Evolutionary conservation across 805 yeast genomes (phyloP).

Genomic region (Candida montana): DNA sequence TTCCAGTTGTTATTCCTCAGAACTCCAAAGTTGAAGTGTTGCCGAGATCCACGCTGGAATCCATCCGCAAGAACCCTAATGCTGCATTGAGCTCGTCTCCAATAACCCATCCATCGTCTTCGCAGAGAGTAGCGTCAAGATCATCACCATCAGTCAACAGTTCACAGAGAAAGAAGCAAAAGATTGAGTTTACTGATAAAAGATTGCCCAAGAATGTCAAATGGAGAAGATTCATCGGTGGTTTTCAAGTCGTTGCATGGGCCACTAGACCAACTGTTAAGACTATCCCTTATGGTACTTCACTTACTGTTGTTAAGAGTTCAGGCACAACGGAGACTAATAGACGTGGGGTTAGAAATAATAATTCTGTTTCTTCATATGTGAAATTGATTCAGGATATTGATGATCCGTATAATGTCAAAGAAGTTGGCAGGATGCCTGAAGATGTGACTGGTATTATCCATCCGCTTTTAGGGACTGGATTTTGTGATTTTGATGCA

Average conservation of each 20-base stretch:
- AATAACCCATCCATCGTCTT: background rate
- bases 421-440: slow-evolving; percentile 75
- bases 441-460: slow-evolving; percentile 63
- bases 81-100: background rate
- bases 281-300: slow-evolving; percentile 41
- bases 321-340: slow-evolving; percentile 25
- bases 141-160: background rate
- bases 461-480: slow-evolving; percentile 56
- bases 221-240: slow-evolving; percentile 53
- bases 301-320: slow-evolving; percentile 33
- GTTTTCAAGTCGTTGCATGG: slow-evolving; percentile 58
- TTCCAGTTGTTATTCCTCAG: background rate
- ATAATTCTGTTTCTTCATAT: slow-evolving; percentile 26
- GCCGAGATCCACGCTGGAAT: background rate
- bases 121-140: background rate
- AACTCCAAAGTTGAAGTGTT: background rate
- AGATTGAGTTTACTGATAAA: background rate
- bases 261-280: slow-evolving; percentile 61
- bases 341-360: slow-evolving; percentile 21
- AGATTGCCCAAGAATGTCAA: slow-evolving; percentile 10
- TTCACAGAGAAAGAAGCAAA: background rate
- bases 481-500: slow-evolving; percentile 49
- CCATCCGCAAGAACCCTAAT: background rate
- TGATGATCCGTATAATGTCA: slow-evolving; percentile 21
- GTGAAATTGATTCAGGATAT: slow-evolving; percentile 27